These are phyloP conservation scores for Suillus placidus DNA, from an alignment of 768 basidiomycete genomes.

Conservation along the genomic window DNA sequence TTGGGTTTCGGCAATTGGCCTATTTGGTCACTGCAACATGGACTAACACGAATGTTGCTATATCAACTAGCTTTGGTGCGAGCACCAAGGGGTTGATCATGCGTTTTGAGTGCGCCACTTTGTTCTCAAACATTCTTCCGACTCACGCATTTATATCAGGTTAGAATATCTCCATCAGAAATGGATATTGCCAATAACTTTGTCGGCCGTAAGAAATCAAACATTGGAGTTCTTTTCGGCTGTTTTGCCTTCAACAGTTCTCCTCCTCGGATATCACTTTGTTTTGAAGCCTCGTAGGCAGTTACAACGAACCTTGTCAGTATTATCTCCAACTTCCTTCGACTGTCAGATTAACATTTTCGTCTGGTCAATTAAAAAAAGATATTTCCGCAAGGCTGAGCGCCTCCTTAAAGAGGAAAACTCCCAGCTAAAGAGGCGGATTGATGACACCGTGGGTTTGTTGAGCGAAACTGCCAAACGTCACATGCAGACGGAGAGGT, in stretches of 20 bases:
- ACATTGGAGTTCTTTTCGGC: conserved; percentile 51
- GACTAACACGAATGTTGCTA: conserved; percentile 45
- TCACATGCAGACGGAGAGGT: conserved; percentile 63
- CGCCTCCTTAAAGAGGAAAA: conserved; percentile 66
- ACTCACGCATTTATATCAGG: conserved; percentile 38
- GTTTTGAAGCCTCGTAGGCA: conserved; percentile 58
- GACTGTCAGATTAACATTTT: conserved; percentile 1
- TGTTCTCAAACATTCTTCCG: conserved; percentile 15
- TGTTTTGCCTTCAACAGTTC: conserved; percentile 56
- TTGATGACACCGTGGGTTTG: conserved; percentile 60
- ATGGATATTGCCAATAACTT: conserved; percentile 56
- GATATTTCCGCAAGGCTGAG: conserved; percentile 68
- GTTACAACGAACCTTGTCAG: conserved; percentile 55
- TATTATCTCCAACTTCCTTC: conserved; percentile 17
- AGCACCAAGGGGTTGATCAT: conserved; percentile 52
- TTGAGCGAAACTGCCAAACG: conserved; percentile 70
- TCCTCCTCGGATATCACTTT: conserved; percentile 58
- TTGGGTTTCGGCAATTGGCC: conserved; percentile 47
- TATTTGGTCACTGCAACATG: conserved; percentile 52
- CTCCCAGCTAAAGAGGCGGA: conserved; percentile 61
- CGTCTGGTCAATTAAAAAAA: conserved; percentile 28
- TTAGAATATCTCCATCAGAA: conserved; percentile 59
- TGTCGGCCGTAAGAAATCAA: conserved; percentile 54
- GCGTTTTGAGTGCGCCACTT: conserved; percentile 51
- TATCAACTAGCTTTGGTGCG: conserved; percentile 48